Evolutionary conservation across 2,329 filamentous ascomycete species (phyloP), one percentile per base, ranked within the genome.

Genomic region (Penicillium palitans): DNA sequence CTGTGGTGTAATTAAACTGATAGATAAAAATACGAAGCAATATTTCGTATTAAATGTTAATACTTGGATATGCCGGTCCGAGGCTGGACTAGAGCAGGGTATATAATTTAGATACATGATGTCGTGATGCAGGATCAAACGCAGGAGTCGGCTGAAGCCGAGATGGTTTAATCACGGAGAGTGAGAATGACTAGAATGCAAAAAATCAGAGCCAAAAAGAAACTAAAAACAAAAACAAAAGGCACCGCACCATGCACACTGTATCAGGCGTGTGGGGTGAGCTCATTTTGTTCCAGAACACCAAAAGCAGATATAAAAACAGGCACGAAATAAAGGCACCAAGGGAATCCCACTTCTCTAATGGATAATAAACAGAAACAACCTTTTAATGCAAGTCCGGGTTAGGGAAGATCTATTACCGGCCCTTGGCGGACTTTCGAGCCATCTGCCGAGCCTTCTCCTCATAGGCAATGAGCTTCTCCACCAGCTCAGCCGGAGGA

Each of bases 391-490:
- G 60, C 59, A 58, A 52, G 52, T 52, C 15, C 19, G 39, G 21
- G 42, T n/a, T 53, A 44, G 56, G 37, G 35, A 31, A 51, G 2
- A 27, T 31, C 45, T 45, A 51, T 70, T 62, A 74, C 56, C 70
- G 67, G 19, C 64, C 66, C 58, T 71, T 72, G 39, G 66, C 55
- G 13, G 63, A 57, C 44, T 68, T 70, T 56, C 68, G 69, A 33
- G 60, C 62, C 52, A 67, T 69, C 56, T 72, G 68, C 37, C 70
- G 66, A 41, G 66, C 56, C 37, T 67, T 67, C 35, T 76, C 73
- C 49, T 76, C 74, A 6, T 69, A 71, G 25, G 69, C 67, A 39
- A 75, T 70, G 19, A 75, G 59, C 40, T 69, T 68, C 24, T 75
- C 72, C 24, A 76, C 58, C 31, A 73, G 25, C 24, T 76, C 73